Evolutionary conservation across 139 green algal genomes (phyloP).

Genomic region (Monoraphidium neglectum): DNA sequence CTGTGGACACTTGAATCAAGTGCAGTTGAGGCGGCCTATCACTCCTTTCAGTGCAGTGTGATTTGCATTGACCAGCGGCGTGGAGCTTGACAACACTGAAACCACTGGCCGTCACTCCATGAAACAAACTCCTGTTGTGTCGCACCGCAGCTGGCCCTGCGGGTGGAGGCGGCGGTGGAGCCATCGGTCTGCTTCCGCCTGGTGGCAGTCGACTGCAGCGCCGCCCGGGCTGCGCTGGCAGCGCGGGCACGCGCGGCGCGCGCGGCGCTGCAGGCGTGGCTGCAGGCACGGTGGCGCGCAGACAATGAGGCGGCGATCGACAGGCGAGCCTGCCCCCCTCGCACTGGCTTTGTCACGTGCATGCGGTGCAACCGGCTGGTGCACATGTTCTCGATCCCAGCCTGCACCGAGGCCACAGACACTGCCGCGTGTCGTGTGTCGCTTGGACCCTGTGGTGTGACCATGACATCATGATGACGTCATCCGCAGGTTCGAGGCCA

Average conservation of each 20-base stretch:
- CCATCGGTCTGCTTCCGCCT: slow-evolving; percentile 54
- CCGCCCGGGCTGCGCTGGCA: slow-evolving; percentile 32
- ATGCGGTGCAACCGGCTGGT: no score
- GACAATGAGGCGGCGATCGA: slow-evolving; percentile 30
- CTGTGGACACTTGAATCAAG: no score
- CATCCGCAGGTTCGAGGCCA: slow-evolving; percentile 43
- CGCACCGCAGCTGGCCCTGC: slow-evolving; percentile 35
- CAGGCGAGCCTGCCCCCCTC: no score
- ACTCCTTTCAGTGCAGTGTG: no score
- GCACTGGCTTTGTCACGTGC: no score
- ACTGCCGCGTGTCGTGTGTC: no score
- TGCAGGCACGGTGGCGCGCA: slow-evolving; percentile 36
- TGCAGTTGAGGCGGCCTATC: no score
- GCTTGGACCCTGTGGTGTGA: slow-evolving; percentile 8
- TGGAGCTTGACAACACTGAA: no score
- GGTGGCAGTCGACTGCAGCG: slow-evolving; percentile 33
- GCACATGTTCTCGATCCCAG: no score
- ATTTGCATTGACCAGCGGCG: no score
- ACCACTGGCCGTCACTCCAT: no score
- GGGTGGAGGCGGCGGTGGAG: slow-evolving; percentile 41
- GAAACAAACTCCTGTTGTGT: background rate
- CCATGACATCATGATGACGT: background rate
- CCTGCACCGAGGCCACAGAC: no score
- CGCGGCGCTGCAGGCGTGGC: slow-evolving; percentile 18
- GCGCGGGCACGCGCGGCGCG: slow-evolving; percentile 29